phyloP scores from a whole-genome alignment of 2,329 filamentous ascomycete genomes.

The Aspergillus clavatus region DNA sequence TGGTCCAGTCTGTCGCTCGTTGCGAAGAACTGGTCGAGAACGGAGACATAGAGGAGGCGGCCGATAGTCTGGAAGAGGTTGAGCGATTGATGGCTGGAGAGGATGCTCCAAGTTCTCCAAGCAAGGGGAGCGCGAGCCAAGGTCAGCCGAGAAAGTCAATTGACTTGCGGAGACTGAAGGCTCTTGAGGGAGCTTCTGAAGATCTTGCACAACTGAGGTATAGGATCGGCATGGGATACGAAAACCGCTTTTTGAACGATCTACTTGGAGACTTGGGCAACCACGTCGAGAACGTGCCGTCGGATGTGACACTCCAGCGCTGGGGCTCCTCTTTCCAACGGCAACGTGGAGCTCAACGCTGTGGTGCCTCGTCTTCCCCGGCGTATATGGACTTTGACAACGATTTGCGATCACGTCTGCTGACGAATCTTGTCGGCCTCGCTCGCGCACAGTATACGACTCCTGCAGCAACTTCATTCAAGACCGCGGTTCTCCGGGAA shows the following conservation, averaged over 20 bases:
- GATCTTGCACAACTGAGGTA: constrained; percentile 72
- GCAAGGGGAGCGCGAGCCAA: constrained; percentile 22
- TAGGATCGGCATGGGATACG: constrained; percentile 82
- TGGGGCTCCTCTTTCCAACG: constrained; percentile 77
- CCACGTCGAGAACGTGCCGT: constrained; percentile 71
- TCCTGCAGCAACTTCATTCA: constrained; percentile 75
- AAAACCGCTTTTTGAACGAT: constrained; percentile 70
- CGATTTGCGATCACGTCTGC: constrained; percentile 64
- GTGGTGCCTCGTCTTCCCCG: constrained; percentile 66
- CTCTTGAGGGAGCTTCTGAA: constrained; percentile 71
- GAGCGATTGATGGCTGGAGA: constrained; percentile 78
- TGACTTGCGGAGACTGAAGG: constrained; percentile 73
- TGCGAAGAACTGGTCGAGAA: constrained; percentile 79
- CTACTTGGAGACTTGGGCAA: constrained; percentile 72
- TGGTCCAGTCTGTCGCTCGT: constrained; percentile 67
- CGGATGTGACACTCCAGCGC: constrained; percentile 69
- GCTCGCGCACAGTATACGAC: constrained; percentile 74
- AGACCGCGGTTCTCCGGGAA: constrained; percentile 78
- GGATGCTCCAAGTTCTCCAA: constrained; percentile 35
- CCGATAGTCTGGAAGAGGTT: constrained; percentile 70
- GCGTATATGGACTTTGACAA: constrained; percentile 72
- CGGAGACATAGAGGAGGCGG: constrained; percentile 75
- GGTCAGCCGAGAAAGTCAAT: constrained; percentile 41
- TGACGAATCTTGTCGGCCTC: constrained; percentile 70
- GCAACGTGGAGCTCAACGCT: constrained; percentile 61